Percentiles rank a stretch among this genome's conserved stretches.
Evolutionary conservation across 208 protist species (phyloP).

Genomic region (Acanthamoeba castellanii): DNA sequence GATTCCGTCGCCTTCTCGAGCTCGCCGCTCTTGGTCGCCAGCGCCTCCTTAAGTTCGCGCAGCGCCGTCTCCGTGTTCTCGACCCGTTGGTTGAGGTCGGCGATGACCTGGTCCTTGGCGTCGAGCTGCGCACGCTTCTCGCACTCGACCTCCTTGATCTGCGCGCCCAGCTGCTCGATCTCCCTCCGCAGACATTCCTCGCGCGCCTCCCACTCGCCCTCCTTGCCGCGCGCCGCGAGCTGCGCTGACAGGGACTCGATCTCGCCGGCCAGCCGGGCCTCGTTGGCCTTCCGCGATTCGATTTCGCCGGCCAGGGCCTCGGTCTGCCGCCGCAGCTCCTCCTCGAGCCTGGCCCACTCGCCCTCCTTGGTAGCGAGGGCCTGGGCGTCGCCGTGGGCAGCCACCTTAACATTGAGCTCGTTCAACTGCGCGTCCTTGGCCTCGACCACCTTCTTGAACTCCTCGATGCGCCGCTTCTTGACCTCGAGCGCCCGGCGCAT

Average conservation of each 20-base stretch:
- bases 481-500: not conserved
- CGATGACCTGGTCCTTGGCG: not conserved
- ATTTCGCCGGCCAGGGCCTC: not conserved
- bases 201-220: not conserved
- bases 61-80: not conserved
- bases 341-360: not conserved
- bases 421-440: not conserved
- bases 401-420: not conserved
- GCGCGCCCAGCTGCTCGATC: not conserved
- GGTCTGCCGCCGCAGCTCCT: not conserved
- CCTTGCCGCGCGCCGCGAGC: not conserved
- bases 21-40: not conserved
- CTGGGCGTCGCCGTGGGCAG: not conserved
- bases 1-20: not conserved
- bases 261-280: not conserved
- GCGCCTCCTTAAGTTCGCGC: not conserved
- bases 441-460: not conserved
- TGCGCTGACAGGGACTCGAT: not conserved
- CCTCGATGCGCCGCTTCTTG: not conserved
- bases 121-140: not conserved
- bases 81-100: not conserved
- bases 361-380: not conserved
- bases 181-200: not conserved
- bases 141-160: not conserved
- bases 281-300: not conserved